Percentiles rank a stretch among this genome's conserved stretches.
These are phyloP conservation scores for Pyrus hybrid DNA, from an alignment of 331 rosid genomes.

Conservation along the genomic window DNA sequence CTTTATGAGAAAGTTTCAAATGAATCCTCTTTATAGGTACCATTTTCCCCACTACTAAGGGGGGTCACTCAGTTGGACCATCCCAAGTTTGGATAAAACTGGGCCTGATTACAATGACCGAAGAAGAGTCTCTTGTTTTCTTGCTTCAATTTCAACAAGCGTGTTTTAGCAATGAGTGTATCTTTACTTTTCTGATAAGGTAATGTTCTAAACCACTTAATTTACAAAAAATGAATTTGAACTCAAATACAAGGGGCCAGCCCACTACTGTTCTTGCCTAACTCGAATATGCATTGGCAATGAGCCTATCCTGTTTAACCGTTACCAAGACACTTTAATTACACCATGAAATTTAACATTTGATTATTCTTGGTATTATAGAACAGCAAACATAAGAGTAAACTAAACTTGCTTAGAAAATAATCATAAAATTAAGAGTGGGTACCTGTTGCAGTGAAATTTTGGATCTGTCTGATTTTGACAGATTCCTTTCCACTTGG, in stretches of 20 bases:
- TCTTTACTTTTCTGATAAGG: neutral
- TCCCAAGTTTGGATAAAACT: slow-evolving; percentile 8
- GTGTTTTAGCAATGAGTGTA: neutral
- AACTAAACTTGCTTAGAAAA: neutral
- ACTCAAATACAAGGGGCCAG: too few species aligned
- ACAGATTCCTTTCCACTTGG: slow-evolving; percentile 86
- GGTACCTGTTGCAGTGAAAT: slow-evolving; percentile 81
- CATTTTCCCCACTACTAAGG: neutral
- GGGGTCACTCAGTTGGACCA: neutral
- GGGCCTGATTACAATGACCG: neutral
- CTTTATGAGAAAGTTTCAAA: slow-evolving; percentile 7
- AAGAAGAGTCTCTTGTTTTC: neutral
- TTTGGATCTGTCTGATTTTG: slow-evolving; percentile 39
- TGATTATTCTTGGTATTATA: neutral
- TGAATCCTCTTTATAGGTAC: neutral
- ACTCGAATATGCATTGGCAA: neutral
- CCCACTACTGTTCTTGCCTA: too few species aligned
- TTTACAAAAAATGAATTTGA: too few species aligned
- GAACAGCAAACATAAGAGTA: neutral
- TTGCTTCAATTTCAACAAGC: neutral
- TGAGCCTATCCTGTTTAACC: neutral
- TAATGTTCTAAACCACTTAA: too few species aligned
- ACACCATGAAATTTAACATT: neutral
- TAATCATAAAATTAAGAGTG: neutral
- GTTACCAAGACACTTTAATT: neutral